Percentiles rank a stretch among this genome's conserved stretches.
These are phyloP conservation scores for Saprolegnia diclina DNA, from an alignment of 352 stramenopile genomes.

Conservation along the genomic window DNA sequence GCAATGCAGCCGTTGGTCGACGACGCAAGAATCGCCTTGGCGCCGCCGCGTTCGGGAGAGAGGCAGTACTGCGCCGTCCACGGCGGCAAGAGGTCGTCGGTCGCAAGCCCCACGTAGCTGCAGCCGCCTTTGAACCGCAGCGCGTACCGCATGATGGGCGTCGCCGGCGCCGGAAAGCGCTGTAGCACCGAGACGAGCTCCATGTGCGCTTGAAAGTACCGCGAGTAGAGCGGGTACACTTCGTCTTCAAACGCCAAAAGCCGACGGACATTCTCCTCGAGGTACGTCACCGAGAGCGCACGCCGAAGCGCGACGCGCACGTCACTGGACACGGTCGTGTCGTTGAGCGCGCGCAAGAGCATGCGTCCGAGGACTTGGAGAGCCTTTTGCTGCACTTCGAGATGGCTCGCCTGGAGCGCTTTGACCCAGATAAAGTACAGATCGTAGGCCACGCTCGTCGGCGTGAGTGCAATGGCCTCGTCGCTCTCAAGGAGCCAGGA, in stretches of 20 bases:
- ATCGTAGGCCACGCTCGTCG: background rate
- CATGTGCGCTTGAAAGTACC: constrained; percentile 24
- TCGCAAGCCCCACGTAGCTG: background rate
- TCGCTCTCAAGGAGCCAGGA: constrained; percentile 7
- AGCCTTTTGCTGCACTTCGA: constrained; percentile 22
- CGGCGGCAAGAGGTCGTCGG: constrained; percentile 14
- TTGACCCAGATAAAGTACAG: constrained; percentile 11
- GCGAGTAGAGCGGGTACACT: constrained; percentile 15
- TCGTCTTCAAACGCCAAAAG: constrained; percentile 19
- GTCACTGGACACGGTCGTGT: background rate
- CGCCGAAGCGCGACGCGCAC: background rate
- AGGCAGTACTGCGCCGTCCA: constrained; percentile 17
- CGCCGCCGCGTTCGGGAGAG: background rate
- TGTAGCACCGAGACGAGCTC: constrained; percentile 8
- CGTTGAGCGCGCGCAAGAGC: constrained; percentile 15
- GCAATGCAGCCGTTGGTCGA: constrained; percentile 6
- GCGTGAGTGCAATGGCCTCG: background rate
- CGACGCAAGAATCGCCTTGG: constrained; percentile 8
- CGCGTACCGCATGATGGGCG: background rate
- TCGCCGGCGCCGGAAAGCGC: background rate
- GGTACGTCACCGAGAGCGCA: constrained; percentile 1
- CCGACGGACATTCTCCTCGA: background rate
- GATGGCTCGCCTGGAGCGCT: background rate
- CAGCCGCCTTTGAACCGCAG: constrained; percentile 16
- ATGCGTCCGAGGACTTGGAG: constrained; percentile 7